Evolutionary conservation across 176 grass and related monocot species (phyloP), one percentile per base, ranked within the genome.

Genomic region (Areca catechu): DNA sequence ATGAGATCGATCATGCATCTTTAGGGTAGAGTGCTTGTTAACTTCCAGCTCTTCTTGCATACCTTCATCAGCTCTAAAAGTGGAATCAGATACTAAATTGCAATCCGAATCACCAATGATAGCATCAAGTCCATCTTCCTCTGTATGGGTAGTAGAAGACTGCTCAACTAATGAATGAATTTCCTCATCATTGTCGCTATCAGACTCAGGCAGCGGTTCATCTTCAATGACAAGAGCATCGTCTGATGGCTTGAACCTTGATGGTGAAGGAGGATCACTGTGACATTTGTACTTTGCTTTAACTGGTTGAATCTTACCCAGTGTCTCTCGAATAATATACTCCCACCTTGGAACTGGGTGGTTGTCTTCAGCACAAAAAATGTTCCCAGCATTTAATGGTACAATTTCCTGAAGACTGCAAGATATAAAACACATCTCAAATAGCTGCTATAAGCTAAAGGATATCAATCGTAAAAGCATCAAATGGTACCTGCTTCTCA

Each of bases 381-480:
- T 87, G 62, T 97, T 97, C 61, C 93, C 93, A 51, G 86, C 86
- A 75, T 97, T 97, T 66, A 97, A 53, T 63, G 93, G 93, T 76
- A 97, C 87, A 80, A 97, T 81, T 85, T 97, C 93, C 79, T 97
- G 93, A 88, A 97, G 91, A 20, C 93, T 97, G 72, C 58, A 77
- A 51, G 24, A 6, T 9, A 75, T 49, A 18, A 51, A 54, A 22
- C 22, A 72, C 56, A 17, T 48, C 66, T 19, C 54, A 52, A 15
- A 67, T 60, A 62, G 37, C 66, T 30, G 29, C 7, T 30, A 30
- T 7, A 30, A 7, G 6, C 5, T 30, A 30, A 4, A 5, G 29
- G 29, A 30, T n/a, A n/a, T n/a, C n/a, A n/a, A n/a, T n/a, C n/a
- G n/a, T n/a, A n/a, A n/a, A n/a, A n/a, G 29, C 29, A 30, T 30